These are phyloP conservation scores for Casuarina cunninghamiana DNA, from an alignment of 306 rosid species.

Conservation along the genomic window DNA sequence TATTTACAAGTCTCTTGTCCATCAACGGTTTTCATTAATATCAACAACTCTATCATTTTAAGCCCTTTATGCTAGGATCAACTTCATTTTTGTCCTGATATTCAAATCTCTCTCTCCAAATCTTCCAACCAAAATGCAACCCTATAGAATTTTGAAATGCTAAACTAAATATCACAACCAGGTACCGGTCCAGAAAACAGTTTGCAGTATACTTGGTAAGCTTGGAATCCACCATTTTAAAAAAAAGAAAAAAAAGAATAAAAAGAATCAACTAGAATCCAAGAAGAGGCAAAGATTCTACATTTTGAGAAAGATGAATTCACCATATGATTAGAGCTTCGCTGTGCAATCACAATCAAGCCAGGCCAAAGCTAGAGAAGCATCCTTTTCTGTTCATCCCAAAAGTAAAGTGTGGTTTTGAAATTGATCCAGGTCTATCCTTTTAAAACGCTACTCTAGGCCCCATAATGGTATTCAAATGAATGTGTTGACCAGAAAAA, in stretches of 20 bases:
- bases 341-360: background rate
- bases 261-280: background rate
- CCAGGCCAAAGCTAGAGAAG: background rate
- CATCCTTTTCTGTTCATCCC: background rate
- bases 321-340: background rate
- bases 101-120: background rate
- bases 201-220: background rate
- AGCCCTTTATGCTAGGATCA: background rate
- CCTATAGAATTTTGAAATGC: background rate
- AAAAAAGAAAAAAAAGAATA: too few relatives aligned
- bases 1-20: background rate
- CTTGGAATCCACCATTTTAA: background rate
- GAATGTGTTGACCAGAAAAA: conserved; percentile 13
- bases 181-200: background rate
- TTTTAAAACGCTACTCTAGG: background rate
- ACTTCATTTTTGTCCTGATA: background rate
- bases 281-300: background rate
- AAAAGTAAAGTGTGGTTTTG: background rate
- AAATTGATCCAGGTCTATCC: background rate
- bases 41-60: background rate
- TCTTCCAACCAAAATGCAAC: background rate
- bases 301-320: background rate
- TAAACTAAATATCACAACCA: background rate
- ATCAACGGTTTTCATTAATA: background rate
- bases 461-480: background rate